These are phyloP conservation scores for Immersiella caudata DNA, from an alignment of 495 filamentous ascomycete genomes.

Conservation along the genomic window DNA sequence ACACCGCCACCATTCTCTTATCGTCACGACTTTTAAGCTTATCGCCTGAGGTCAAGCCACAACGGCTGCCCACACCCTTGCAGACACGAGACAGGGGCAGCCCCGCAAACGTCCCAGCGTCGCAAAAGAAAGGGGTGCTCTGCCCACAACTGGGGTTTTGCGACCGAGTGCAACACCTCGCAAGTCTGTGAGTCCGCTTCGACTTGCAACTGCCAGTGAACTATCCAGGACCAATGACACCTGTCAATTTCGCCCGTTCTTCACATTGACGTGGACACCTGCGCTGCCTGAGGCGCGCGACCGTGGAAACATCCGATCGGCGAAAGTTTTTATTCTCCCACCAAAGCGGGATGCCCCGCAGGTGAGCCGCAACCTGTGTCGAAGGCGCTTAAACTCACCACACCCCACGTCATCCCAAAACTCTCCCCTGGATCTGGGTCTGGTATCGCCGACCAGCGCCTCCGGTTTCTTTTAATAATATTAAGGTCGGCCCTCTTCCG, in stretches of 20 bases:
- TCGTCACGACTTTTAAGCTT: background rate
- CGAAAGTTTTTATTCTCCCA: too few relatives aligned
- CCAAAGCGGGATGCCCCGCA: background rate
- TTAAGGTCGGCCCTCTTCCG: background rate
- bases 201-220: background rate
- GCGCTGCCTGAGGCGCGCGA: too few relatives aligned
- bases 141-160: conserved; percentile 8
- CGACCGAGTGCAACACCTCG: background rate
- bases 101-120: conserved; percentile 11
- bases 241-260: background rate
- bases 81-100: conserved; percentile 17
- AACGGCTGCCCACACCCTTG: background rate
- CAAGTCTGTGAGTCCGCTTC: background rate
- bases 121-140: conserved; percentile 1
- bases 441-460: background rate
- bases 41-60: conserved; percentile 6
- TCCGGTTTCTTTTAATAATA: background rate
- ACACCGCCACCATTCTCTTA: background rate
- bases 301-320: too few relatives aligned
- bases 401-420: background rate
- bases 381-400: background rate
- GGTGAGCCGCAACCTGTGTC: background rate
- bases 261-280: background rate
- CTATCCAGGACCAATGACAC: background rate
- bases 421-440: background rate